Evolutionary conservation across 176 grass and related monocot genomes (phyloP), one percentile per base, ranked within the genome.

Genomic region (Aegilops speltoides): DNA sequence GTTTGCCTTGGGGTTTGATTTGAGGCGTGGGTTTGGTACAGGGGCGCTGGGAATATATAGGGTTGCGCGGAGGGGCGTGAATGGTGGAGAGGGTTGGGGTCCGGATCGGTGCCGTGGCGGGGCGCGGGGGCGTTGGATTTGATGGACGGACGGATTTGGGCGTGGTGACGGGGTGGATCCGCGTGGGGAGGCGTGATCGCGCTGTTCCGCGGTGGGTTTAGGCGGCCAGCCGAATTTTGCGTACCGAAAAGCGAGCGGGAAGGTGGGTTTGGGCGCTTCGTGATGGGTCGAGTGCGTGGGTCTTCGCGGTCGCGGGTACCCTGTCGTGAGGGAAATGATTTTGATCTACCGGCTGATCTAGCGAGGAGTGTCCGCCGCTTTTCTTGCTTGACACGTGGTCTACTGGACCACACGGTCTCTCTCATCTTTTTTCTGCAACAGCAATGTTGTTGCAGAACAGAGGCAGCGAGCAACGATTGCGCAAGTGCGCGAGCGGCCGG

Each of bases 81-180:
- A 52, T 86, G 71, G 83, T 70, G 34, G 63, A 62, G 45, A 25
- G 2, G 62, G 48, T 13, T 29, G 63, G 2, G 62, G 22, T 8
- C 50, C 78, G 72, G 88, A 90, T 86, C 71, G 83, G 8, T 90
- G 83, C 70, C 22, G 13, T 82, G 88, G 88, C 28, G 1, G 1
- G 0, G 2, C 0, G 0, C 0, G 9, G 12, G 3, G 3, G 0
- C 36, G 83, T 82, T 69, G 71, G 83, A 85, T 86, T 63, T 0
- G 19, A 1, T 2, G 78, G 50, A 89, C 78, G 78, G 61, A 2
- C 41, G 25, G 69, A 89, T 89, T n/a, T 60, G 14, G 48, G 26
- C 6, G 14, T 20, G 62, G 8, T 1, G n/a, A 4, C 24, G 25
- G 13, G 22, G 41, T 20, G 78, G 16, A 77, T 40, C 41, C 12